Conservation (phyloP, 1,139 yeast genomes). For the Insectozyma bohioensis region DNA sequence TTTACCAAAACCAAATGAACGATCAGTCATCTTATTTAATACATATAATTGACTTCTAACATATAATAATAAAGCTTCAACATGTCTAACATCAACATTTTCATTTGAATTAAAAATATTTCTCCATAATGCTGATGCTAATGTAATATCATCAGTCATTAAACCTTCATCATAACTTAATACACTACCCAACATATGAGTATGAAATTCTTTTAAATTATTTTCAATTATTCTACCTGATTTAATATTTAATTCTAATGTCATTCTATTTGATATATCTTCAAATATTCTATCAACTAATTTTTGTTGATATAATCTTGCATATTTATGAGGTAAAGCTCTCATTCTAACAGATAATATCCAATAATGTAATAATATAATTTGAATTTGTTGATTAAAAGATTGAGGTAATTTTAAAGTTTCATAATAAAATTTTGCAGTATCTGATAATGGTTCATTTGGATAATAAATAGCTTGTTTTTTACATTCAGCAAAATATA, state of each 20-base stretch:
- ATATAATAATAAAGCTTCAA: conserved; percentile 86
- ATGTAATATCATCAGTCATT: conserved; percentile 74
- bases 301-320: conserved; percentile 88
- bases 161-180: conserved; percentile 94
- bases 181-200: conserved; percentile 86
- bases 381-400: conserved; percentile 93
- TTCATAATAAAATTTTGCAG: conserved; percentile 74
- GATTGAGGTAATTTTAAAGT: conserved; percentile 81
- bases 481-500: conserved; percentile 84
- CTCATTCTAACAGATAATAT: conserved; percentile 92
- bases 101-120: conserved; percentile 85
- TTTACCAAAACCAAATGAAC: conserved; percentile 90
- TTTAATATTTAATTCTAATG: conserved; percentile 79
- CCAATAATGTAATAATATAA: conserved; percentile 91
- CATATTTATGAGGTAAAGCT: conserved; percentile 88
- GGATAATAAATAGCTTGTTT: conserved; percentile 77
- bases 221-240: conserved; percentile 85
- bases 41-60: conserved; percentile 88
- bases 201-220: conserved; percentile 84
- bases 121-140: conserved; percentile 91
- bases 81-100: conserved; percentile 76
- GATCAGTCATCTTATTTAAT: conserved; percentile 77
- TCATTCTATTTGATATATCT: conserved; percentile 84
- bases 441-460: conserved; percentile 61
- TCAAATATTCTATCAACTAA: conserved; percentile 84